Base-by-base conservation (phyloP, 2,329 filamentous ascomycete genomes). In the Xylariomycetidae sp. region DNA sequence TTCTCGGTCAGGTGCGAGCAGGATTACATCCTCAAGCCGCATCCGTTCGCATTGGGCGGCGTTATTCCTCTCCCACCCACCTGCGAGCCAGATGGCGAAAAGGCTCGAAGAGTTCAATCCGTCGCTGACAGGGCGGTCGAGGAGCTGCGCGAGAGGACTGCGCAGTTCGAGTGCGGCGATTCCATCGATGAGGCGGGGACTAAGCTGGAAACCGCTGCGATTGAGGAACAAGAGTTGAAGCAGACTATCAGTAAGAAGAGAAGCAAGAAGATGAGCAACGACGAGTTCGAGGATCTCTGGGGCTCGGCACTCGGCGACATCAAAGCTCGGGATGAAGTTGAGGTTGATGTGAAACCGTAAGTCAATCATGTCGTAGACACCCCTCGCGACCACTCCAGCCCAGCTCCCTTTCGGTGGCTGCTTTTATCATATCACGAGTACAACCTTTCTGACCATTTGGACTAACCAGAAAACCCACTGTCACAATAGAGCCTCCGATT, bases 81-180 rank as follows among this genome's bases (percentile, higher is more conserved):
- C 4, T 98, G 92, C 59, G 90, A 96, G 61, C 85, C 92, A 0
- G 94, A 98, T 59, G 88, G 88, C 40, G 88, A 94, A 52, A 96
- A 95, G 59, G 87, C 84, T 6, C 80, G 87, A 25, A 83, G 85
- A 13, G 84, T 97, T 30, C 87, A 90, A 51, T 78, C 82, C 14
- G 88, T 98, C 12, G 88, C 89, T 6, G 83, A 97, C 56, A 85
- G 82, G 57, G 88, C 86, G 2, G 75, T 97, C 4, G 88, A 95
- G 50, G 83, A 89, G 49, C 73, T 98, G 30, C 77, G 92, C 34
- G 80, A 94, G 46, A 80, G 86, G 25, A 80, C 87, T 38, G 92
- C 92, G 35, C 82, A 88, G 51, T 96, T 81, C 52, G 92, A 98
- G 64, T 98, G 92, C 51, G 87, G 89, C 13, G 82, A 87, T 40